These are phyloP conservation scores for Amoeboaphelidium occidentale DNA, from an alignment of 371 early-diverging fungal species.

Conservation along the genomic window DNA sequence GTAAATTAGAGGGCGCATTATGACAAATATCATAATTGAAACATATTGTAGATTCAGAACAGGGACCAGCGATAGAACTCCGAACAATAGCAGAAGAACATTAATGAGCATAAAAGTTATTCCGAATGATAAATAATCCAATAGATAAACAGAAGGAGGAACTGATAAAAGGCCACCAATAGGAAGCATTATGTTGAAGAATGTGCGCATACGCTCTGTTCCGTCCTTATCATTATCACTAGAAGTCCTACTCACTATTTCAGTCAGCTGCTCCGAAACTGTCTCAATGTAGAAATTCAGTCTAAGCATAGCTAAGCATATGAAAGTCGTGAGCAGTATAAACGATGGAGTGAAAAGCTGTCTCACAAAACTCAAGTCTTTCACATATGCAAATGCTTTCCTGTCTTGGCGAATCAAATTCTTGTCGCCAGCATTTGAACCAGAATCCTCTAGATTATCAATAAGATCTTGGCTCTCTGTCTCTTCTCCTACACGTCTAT, in stretches of 20 bases:
- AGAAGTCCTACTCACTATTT: neutral
- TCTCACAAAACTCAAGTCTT: too few species aligned
- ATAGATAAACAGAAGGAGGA: neutral
- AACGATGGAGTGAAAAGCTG: too few species aligned
- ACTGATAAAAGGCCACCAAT: neutral
- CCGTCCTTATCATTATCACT: neutral
- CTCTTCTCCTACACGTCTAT: too few species aligned
- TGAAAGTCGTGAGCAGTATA: neutral
- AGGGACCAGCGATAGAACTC: neutral
- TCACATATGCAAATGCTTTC: too few species aligned
- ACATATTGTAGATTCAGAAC: neutral
- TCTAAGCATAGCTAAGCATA: neutral
- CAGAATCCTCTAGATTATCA: neutral
- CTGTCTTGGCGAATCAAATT: too few species aligned
- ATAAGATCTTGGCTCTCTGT: too few species aligned
- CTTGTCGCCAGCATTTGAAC: neutral
- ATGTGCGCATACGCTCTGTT: too few species aligned
- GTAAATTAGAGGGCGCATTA: neutral
- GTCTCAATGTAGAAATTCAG: neutral
- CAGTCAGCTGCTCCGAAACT: neutral
- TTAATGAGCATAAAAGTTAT: neutral
- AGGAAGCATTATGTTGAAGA: neutral
- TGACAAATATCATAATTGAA: neutral
- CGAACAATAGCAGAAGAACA: neutral
- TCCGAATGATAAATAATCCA: neutral